A percentile compares a stretch with the other conserved stretches of the same genome.
These are phyloP conservation scores for Boeremia exigua DNA, from an alignment of 2,329 filamentous ascomycete species.

Conservation along the genomic window DNA sequence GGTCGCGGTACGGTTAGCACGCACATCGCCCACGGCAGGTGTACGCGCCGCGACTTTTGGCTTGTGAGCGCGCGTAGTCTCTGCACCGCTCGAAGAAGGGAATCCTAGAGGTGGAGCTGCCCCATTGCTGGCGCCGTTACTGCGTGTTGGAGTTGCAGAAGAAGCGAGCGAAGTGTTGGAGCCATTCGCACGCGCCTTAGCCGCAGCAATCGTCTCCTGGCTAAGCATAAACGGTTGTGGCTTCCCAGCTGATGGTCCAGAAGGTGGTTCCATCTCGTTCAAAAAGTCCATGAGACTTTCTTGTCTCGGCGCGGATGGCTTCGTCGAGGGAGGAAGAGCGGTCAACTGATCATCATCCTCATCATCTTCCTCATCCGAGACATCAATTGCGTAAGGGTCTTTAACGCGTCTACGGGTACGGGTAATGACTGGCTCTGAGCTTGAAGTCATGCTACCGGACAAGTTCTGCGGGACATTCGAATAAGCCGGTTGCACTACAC, in stretches of 20 bases:
- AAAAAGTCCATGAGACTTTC: constrained; percentile 77
- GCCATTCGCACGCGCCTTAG: constrained; percentile 35
- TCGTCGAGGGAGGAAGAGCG: constrained; percentile 51
- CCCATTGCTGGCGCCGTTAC: constrained; percentile 19
- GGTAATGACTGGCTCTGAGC: constrained; percentile 63
- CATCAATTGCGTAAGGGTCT: constrained; percentile 93
- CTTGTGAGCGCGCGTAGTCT: constrained; percentile 34
- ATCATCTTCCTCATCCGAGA: constrained; percentile 46
- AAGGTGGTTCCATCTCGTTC: constrained; percentile 70
- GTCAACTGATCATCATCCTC: constrained; percentile 58
- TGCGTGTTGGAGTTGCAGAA: constrained; percentile 19
- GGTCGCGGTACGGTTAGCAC: constrained; percentile 37
- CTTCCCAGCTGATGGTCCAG: constrained; percentile 49
- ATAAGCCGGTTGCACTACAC: constrained; percentile 45
- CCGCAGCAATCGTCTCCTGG: constrained; percentile 40
- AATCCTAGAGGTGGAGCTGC: constrained; percentile 20
- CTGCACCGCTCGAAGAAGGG: constrained; percentile 22
- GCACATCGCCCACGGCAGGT: constrained; percentile 29
- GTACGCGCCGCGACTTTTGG: constrained; percentile 37
- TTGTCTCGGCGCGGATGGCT: constrained; percentile 29
- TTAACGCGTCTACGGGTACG: constrained; percentile 78
- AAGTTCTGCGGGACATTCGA: constrained; percentile 45
- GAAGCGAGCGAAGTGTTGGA: constrained; percentile 27
- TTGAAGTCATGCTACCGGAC: constrained; percentile 38
- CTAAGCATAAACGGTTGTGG: constrained; percentile 45